Percentiles rank a stretch among this genome's conserved stretches.
phyloP scores from a whole-genome alignment of 371 early-diverging fungal genomes.

The Mortierella sp. region DNA sequence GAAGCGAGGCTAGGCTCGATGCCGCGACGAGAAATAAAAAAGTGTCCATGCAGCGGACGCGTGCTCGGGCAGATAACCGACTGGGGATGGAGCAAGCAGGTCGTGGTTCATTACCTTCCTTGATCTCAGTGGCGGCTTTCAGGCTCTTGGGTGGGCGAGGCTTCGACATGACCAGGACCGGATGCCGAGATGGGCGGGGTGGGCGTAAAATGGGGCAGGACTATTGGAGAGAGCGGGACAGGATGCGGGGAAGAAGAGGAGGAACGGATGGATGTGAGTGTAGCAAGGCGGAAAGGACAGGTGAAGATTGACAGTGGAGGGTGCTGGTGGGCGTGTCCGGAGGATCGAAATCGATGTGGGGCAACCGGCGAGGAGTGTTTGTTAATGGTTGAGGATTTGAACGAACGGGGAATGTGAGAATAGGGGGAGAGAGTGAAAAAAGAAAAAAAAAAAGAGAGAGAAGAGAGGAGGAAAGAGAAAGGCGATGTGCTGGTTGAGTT shows the following conservation, averaged over 20 bases:
- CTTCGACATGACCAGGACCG: background rate
- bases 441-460: background rate
- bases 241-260: background rate
- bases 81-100: too few species aligned
- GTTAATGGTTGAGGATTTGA: background rate
- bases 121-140: background rate
- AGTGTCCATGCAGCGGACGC: background rate
- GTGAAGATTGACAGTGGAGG: background rate
- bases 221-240: background rate
- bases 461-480: background rate
- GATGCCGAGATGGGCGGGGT: background rate
- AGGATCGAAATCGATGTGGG: conserved; percentile 1
- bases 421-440: background rate
- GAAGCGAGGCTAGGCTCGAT: background rate
- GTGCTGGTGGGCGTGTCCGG: background rate
- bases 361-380: too few species aligned
- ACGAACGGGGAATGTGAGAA: background rate
- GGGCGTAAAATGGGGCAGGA: background rate
- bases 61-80: background rate
- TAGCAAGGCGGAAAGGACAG: background rate
- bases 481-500: background rate
- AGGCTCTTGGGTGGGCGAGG: background rate
- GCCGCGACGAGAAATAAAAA: background rate
- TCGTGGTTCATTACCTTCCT: background rate
- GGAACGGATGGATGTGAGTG: background rate